Conservation (phyloP, 1,284 basidiomycete genomes). For the Sporisorium scitamineum region DNA sequence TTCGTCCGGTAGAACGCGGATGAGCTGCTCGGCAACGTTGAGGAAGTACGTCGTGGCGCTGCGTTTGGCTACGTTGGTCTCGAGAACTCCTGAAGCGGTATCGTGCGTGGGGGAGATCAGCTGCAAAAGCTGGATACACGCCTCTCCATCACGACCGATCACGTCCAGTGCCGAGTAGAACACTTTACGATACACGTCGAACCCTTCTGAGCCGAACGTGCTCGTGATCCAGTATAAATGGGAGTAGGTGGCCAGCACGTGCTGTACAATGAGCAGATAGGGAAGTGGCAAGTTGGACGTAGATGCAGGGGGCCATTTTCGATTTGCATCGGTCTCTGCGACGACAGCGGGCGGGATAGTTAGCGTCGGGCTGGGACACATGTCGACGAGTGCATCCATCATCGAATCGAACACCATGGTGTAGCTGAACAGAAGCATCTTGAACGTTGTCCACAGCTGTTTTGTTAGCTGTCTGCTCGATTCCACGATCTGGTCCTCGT, state of each 20-base stretch:
- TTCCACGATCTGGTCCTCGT: slow-evolving; percentile 41
- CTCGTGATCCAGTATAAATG: slow-evolving; percentile 64
- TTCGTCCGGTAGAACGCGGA: slow-evolving; percentile 54
- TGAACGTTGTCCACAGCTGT: slow-evolving; percentile 62
- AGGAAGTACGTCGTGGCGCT: slow-evolving; percentile 58
- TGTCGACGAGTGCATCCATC: slow-evolving; percentile 62
- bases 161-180: slow-evolving; percentile 66
- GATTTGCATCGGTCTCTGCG: slow-evolving; percentile 10
- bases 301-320: slow-evolving; percentile 46
- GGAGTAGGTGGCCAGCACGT: slow-evolving; percentile 54
- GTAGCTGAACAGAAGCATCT: slow-evolving; percentile 62
- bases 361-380: slow-evolving; percentile 62
- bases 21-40: slow-evolving; percentile 64
- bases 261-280: slow-evolving; percentile 52
- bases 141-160: slow-evolving; percentile 60
- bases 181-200: slow-evolving; percentile 64
- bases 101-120: slow-evolving; percentile 20
- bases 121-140: slow-evolving; percentile 51
- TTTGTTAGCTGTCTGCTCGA: slow-evolving; percentile 34
- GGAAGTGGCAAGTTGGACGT: slow-evolving; percentile 58
- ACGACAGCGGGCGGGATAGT: slow-evolving; percentile 34
- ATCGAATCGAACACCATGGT: slow-evolving; percentile 67
- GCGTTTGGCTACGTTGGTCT: slow-evolving; percentile 36
- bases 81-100: slow-evolving; percentile 7
- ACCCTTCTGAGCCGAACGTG: slow-evolving; percentile 62